These are phyloP conservation scores for Parastagonospora avenae DNA, from an alignment of 2,329 filamentous ascomycete species.

Conservation along the genomic window DNA sequence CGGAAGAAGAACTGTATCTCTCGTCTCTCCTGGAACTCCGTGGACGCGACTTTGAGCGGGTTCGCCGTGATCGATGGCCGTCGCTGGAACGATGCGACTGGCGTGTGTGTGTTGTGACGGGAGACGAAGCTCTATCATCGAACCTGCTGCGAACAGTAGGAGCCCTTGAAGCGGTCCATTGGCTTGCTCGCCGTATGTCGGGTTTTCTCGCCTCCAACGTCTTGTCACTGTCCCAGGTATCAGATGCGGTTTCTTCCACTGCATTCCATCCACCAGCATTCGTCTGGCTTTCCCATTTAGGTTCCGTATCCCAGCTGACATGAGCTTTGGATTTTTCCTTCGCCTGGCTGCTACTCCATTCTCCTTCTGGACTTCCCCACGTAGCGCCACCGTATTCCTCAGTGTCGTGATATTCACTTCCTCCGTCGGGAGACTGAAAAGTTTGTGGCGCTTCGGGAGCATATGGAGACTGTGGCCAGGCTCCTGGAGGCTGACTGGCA, in stretches of 20 bases:
- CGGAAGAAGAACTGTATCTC: slow-evolving; percentile 4
- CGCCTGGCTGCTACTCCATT: slow-evolving; percentile 4
- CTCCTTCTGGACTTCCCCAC: slow-evolving; percentile 9
- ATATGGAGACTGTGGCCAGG: slow-evolving; percentile 29
- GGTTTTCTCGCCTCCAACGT: slow-evolving; percentile 15
- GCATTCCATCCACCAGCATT: slow-evolving; percentile 14
- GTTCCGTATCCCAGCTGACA: slow-evolving; percentile 15
- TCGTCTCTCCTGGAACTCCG: neutral
- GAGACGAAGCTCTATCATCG: neutral
- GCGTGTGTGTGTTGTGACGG: neutral
- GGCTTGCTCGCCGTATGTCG: neutral
- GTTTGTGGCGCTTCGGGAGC: neutral
- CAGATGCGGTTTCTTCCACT: slow-evolving; percentile 10
- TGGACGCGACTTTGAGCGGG: slow-evolving; percentile 7
- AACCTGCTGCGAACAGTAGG: neutral
- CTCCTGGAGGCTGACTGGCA: slow-evolving; percentile 26
- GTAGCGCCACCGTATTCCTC: neutral
- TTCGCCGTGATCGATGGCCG: neutral
- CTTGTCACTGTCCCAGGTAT: slow-evolving; percentile 27
- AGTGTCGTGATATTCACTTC: neutral
- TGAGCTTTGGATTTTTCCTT: slow-evolving; percentile 7
- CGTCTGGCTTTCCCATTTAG: slow-evolving; percentile 12
- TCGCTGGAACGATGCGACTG: neutral
- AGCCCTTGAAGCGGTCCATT: neutral
- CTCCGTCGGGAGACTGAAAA: neutral